A percentile compares a stretch with the other conserved stretches of the same genome.
Conservation (phyloP, 2,329 filamentous ascomycete species). For the Aspergillus terreus region DNA sequence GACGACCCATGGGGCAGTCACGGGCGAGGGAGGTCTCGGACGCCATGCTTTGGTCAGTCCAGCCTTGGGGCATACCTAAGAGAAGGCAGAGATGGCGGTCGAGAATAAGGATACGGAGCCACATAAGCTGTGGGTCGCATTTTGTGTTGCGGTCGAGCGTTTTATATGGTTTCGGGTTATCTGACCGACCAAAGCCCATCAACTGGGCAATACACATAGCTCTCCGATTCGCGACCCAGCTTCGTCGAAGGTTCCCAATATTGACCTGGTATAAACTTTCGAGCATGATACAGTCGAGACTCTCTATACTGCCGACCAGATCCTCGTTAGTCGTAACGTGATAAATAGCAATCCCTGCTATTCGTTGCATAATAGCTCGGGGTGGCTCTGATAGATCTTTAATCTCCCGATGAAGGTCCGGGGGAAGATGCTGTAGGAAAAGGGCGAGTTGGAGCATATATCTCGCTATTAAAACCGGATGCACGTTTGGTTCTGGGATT, state of each 20-base stretch:
- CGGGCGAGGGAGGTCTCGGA: neutral
- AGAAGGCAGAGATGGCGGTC: slow-evolving; percentile 3
- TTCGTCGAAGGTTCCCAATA: slow-evolving; percentile 3
- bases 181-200: slow-evolving; percentile 5
- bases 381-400: neutral
- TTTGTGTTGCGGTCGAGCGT: neutral
- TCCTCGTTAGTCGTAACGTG: slow-evolving; percentile 2
- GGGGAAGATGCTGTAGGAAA: slow-evolving; percentile 1
- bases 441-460: neutral
- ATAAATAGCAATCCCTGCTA: neutral
- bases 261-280: slow-evolving; percentile 4
- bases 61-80: slow-evolving; percentile 1
- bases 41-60: neutral
- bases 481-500: neutral
- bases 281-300: slow-evolving; percentile 3
- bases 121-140: neutral
- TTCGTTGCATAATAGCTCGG: neutral
- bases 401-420: neutral
- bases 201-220: slow-evolving; percentile 5
- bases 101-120: neutral
- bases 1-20: slow-evolving; percentile 4
- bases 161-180: neutral
- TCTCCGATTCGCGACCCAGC: neutral
- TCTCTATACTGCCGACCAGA: neutral
- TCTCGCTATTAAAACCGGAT: slow-evolving; percentile 1